Evolutionary conservation across 352 stramenopile genomes (phyloP).

Genomic region (Globisporangium cylindrosporum): DNA sequence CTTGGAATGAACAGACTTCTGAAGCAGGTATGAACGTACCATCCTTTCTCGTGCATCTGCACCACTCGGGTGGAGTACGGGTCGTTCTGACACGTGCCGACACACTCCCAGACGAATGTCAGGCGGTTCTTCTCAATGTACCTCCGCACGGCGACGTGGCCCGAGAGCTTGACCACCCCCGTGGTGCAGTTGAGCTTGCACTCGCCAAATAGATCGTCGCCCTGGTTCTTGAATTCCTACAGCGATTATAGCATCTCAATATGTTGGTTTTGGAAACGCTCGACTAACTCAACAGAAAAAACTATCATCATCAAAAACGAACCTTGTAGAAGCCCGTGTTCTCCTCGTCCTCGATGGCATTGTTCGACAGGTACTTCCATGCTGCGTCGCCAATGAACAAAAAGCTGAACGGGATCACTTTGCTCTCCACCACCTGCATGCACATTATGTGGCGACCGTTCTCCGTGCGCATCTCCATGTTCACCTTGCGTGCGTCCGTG

Average conservation of each 20-base stretch:
- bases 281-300: too few relatives aligned
- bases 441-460: conserved; percentile 32
- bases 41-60: conserved; percentile 50
- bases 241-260: neutral
- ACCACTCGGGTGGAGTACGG: conserved; percentile 20
- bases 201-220: conserved; percentile 45
- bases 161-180: conserved; percentile 29
- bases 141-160: conserved; percentile 42
- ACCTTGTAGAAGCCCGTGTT: too few relatives aligned
- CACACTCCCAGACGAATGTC: conserved; percentile 52
- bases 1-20: too few relatives aligned
- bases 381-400: conserved; percentile 25
- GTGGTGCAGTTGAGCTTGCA: conserved; percentile 34
- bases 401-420: conserved; percentile 31
- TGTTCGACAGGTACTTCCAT: conserved; percentile 7
- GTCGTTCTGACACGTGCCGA: conserved; percentile 25
- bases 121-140: conserved; percentile 43
- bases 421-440: conserved; percentile 44
- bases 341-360: too few relatives aligned
- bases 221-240: conserved; percentile 40
- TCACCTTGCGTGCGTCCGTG: conserved; percentile 31
- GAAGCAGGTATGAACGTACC: conserved; percentile 19
- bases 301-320: too few relatives aligned
- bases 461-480: conserved; percentile 44
- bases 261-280: too few relatives aligned